Evolutionary conservation across 352 stramenopile species (phyloP).

Genomic region (Labyrinthula sp.): DNA sequence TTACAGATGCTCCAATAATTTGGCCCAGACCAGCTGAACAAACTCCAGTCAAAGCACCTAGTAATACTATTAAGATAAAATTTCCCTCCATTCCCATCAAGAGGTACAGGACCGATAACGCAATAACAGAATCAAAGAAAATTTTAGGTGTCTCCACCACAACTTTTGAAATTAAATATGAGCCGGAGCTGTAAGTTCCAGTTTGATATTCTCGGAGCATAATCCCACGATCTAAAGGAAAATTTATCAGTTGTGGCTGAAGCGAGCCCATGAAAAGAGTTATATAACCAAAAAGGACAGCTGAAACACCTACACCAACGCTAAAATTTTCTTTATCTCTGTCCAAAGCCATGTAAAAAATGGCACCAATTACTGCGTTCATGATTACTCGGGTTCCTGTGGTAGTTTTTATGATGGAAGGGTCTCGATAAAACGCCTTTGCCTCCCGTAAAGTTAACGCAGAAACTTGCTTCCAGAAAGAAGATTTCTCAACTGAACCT

Average conservation of each 20-base stretch:
- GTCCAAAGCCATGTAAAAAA: too few species aligned
- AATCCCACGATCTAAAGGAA: conserved; percentile 43
- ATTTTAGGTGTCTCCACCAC: conserved; percentile 37
- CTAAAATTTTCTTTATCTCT: too few species aligned
- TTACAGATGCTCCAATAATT: conserved; percentile 39
- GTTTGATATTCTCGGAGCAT: conserved; percentile 50
- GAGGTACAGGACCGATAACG: conserved; percentile 37
- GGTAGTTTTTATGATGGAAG: too few species aligned
- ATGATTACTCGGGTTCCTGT: too few species aligned
- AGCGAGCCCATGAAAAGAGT: conserved; percentile 6
- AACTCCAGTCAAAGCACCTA: conserved; percentile 39
- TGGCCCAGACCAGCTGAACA: conserved; percentile 37
- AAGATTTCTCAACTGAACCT: too few species aligned
- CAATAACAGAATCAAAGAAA: conserved; percentile 32
- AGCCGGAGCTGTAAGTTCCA: conserved; percentile 40
- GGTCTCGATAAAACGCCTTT: too few species aligned
- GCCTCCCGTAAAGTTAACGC: too few species aligned
- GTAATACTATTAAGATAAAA: conserved; percentile 38
- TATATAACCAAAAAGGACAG: too few species aligned
- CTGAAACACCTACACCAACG: too few species aligned
- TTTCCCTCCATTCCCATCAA: conserved; percentile 39
- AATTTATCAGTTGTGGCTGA: conserved; percentile 26
- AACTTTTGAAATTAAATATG: conserved; percentile 45
- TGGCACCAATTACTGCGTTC: too few species aligned
- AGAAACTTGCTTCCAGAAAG: too few species aligned